Base-by-base conservation (phyloP, 73 alveolate species). In the Paramecium sexaurelia region DNA sequence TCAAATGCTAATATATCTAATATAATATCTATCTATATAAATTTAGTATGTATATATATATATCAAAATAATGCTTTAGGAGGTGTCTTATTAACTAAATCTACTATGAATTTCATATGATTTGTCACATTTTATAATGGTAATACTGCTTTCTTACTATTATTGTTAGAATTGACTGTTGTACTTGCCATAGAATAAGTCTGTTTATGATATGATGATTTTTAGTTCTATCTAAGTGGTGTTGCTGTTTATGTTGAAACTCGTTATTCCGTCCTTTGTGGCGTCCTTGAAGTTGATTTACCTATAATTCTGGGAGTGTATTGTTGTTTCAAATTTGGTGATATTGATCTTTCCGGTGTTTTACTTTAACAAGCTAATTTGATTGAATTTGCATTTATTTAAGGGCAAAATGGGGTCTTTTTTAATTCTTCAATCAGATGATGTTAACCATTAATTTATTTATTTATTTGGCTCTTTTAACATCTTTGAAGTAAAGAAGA, bases 261-360 rank as follows among this genome's bases (percentile, higher is more conserved):
- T 61, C 83, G 4, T 61, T 61, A 61, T 29, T 26, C 83, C 15
- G 33, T 51, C 29, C 22, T 51, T n/a, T 51, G 13, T 26, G 39
- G 83, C 4, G 39, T 61, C n/a, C 43, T 61, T 11, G 39, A 61
- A 11, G 83, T 26, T 10, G 83, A 61, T 61, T 61, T 61, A 9
- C 83, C 83, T 29, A 51, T 51, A 3, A 61, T 61, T 61, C 83
- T 61, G 26, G 83, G 83, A 61, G 83, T 61, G 43, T 61, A 61
- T 13, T 61, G 47, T 11, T 32, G 11, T 29, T 29, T 29, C 26
- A 29, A 61, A 32, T 26, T 61, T 27, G 83, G 83, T 6, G 83
- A 29, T 1, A 29, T 61, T 11, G 47, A 61, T 24, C 83, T 7
- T 61, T 61, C 83, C 0, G 83, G 83, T 29, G 83, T 61, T 26